A percentile compares a stretch with the other conserved stretches of the same genome.
Evolutionary conservation across 2,329 filamentous ascomycete species (phyloP).

Genomic region (Talaromyces piceae): DNA sequence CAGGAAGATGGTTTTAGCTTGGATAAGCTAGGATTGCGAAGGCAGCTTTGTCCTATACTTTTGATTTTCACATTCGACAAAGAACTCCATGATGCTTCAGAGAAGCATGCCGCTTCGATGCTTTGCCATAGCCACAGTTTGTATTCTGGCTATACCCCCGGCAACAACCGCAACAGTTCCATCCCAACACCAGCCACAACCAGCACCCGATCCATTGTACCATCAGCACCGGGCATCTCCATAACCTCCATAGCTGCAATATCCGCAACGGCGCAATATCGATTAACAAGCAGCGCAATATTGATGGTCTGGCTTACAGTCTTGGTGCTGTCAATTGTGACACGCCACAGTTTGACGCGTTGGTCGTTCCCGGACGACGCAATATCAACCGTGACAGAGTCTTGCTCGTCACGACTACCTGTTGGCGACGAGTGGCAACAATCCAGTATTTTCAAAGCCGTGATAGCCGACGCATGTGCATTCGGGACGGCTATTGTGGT

Average conservation of each 20-base stretch:
- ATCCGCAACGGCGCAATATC: slow-evolving; percentile 48
- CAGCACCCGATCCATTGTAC: slow-evolving; percentile 15
- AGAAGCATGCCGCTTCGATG: too few species aligned
- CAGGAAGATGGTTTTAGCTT: too few species aligned
- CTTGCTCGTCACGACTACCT: neutral
- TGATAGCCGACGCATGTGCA: slow-evolving; percentile 40
- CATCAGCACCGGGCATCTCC: neutral
- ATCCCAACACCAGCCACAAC: slow-evolving; percentile 45
- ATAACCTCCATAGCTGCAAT: slow-evolving; percentile 43
- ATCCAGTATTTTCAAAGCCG: slow-evolving; percentile 28
- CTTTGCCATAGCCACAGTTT: too few species aligned
- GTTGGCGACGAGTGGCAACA: neutral
- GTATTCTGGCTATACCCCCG: neutral
- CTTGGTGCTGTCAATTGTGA: slow-evolving; percentile 22
- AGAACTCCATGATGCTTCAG: too few species aligned
- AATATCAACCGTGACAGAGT: slow-evolving; percentile 16
- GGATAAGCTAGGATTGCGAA: too few species aligned
- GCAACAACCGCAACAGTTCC: slow-evolving; percentile 33
- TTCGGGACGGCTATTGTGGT: slow-evolving; percentile 30
- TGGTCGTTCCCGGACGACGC: slow-evolving; percentile 41
- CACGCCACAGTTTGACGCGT: slow-evolving; percentile 37
- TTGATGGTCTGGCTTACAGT: slow-evolving; percentile 14
- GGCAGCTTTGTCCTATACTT: too few species aligned
- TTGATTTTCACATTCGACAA: too few species aligned
- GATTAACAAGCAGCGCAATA: slow-evolving; percentile 21